phyloP scores from a whole-genome alignment of 1,284 basidiomycete genomes.

The Cutaneotrichosporon cutaneum region DNA sequence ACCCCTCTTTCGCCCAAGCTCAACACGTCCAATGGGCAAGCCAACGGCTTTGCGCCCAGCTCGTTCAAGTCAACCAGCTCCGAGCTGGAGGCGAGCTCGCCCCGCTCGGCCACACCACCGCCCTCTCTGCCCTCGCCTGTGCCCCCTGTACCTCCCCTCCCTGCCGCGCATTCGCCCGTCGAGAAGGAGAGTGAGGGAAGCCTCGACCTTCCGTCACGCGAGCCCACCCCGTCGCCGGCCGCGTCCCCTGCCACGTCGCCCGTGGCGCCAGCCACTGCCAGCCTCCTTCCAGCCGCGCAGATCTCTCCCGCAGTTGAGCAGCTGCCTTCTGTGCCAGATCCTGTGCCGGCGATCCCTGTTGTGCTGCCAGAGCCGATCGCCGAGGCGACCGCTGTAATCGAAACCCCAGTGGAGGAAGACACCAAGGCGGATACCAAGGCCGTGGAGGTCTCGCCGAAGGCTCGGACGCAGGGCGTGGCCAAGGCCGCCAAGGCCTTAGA shows the following conservation, averaged over 20 bases:
- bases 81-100: background rate
- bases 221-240: background rate
- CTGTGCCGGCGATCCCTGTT: constrained; percentile 8
- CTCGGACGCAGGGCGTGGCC: background rate
- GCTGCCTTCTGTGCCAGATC: constrained; percentile 1
- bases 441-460: background rate
- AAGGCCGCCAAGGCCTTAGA: background rate
- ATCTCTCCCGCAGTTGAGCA: background rate
- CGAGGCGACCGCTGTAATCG: background rate
- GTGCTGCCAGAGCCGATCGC: background rate
- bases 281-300: background rate
- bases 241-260: background rate
- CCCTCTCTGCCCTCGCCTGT: background rate
- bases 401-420: background rate
- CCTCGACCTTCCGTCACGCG: background rate
- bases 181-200: constrained; percentile 2
- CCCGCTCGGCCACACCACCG: background rate
- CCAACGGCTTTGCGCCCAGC: constrained; percentile 4
- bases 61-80: constrained; percentile 13
- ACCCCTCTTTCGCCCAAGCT: constrained; percentile 4
- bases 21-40: background rate
- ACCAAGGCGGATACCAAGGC: background rate
- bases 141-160: background rate
- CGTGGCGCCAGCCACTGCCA: background rate
- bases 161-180: background rate